Evolutionary conservation across 75 land plant genomes (phyloP).

Genomic region (Selaginella tamariscina): DNA sequence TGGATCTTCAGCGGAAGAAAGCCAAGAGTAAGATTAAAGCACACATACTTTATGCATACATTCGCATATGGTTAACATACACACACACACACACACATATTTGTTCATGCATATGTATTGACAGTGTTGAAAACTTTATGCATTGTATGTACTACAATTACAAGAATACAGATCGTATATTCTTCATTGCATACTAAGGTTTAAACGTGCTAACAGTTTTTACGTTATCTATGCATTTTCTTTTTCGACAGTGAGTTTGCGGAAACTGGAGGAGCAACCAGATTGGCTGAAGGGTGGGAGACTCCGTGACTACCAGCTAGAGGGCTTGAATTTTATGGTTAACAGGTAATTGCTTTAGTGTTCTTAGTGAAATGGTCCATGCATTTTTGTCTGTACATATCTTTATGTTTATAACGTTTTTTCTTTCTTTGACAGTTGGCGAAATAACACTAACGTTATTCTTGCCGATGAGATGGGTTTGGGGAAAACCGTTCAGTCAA

Average conservation of each 20-base stretch:
- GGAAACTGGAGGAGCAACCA: slow-evolving; percentile 97
- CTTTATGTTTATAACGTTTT: no score
- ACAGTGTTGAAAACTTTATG: no score
- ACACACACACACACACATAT: no score
- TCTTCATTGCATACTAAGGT: no score
- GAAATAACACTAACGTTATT: slow-evolving; percentile 95
- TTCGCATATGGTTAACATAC: no score
- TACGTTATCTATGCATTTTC: no score
- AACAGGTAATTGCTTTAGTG: slow-evolving; percentile 90
- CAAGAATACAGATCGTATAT: no score
- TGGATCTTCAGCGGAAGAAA: slow-evolving; percentile 80
- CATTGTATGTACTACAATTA: no score
- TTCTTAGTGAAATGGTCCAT: background rate
- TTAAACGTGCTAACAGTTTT: background rate
- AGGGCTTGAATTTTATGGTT: slow-evolving; percentile 90
- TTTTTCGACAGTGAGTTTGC: slow-evolving; percentile 45
- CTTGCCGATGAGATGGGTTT: slow-evolving; percentile 99
- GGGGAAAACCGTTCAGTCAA: slow-evolving; percentile 98
- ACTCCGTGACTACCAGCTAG: slow-evolving; percentile 97
- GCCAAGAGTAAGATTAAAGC: slow-evolving; percentile 54
- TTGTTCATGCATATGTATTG: no score
- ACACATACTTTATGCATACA: no score
- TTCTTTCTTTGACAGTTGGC: slow-evolving; percentile 53
- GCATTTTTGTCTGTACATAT: background rate
- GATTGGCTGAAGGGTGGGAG: slow-evolving; percentile 93